These are phyloP conservation scores for Teunomyces atbi DNA, from an alignment of 805 yeast species.

Conservation along the genomic window DNA sequence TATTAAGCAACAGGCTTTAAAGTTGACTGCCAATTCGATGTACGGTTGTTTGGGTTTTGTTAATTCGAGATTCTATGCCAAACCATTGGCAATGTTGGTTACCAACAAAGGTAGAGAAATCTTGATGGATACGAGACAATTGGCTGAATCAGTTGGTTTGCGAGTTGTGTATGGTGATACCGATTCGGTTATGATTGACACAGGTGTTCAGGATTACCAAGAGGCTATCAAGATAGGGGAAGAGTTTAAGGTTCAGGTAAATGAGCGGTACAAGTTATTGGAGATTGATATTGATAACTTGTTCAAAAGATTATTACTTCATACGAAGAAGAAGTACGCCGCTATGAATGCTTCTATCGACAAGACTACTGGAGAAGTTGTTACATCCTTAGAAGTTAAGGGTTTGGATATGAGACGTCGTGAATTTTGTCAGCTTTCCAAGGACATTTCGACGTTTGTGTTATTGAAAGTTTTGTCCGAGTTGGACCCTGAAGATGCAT, in stretches of 20 bases:
- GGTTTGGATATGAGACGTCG: conserved; percentile 97
- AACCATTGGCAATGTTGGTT: conserved; percentile 92
- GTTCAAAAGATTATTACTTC: conserved; percentile 77
- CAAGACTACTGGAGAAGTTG: conserved; percentile 51
- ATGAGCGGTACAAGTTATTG: conserved; percentile 79
- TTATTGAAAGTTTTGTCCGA: conserved; percentile 70
- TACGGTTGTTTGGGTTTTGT: conserved; percentile 96
- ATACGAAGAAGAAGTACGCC: conserved; percentile 97
- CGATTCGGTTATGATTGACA: conserved; percentile 97
- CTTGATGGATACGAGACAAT: conserved; percentile 84
- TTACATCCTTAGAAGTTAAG: conserved; percentile 73
- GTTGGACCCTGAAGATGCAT: conserved; percentile 72
- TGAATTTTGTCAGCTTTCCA: conserved; percentile 91
- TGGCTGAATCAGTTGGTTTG: conserved; percentile 82
- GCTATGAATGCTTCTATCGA: conserved; percentile 67
- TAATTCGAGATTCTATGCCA: conserved; percentile 90
- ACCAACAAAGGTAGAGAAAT: conserved; percentile 96
- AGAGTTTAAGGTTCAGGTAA: conserved; percentile 79
- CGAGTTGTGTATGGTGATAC: conserved; percentile 97
- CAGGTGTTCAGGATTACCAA: conserved; percentile 63
- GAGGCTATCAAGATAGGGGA: conserved; percentile 85
- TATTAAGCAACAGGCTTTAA: conserved; percentile 92
- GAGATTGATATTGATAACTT: conserved; percentile 96
- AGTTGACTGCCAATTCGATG: conserved; percentile 98
- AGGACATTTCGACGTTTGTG: conserved; percentile 77